Conservation (phyloP, 352 stramenopile genomes). For the Globisporangium abappressorium region DNA sequence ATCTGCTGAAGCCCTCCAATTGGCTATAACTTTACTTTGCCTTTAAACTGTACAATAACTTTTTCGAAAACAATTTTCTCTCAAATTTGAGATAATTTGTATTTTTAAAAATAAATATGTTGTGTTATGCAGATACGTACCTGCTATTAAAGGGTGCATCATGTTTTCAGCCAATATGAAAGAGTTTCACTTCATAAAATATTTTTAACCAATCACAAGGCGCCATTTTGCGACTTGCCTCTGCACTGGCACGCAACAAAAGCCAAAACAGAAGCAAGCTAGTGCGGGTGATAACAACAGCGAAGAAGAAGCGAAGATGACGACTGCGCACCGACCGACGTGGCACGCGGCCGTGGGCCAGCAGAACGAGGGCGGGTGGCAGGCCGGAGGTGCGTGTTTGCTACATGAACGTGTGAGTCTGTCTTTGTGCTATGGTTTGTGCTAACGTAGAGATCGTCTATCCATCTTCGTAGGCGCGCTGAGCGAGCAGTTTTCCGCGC, state of each 20-base stretch:
- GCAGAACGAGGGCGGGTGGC: slow-evolving; percentile 85
- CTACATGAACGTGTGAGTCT: neutral
- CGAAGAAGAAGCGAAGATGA: slow-evolving; percentile 40
- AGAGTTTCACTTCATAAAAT: neutral
- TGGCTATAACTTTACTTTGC: neutral
- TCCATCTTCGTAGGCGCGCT: slow-evolving; percentile 42
- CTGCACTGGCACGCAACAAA: neutral
- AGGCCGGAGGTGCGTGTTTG: slow-evolving; percentile 55
- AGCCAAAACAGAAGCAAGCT: neutral
- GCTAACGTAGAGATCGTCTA: neutral
- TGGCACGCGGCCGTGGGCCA: slow-evolving; percentile 85
- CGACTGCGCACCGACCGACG: slow-evolving; percentile 82
- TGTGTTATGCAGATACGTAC: neutral
- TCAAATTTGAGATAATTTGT: no score
- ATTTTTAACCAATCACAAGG: neutral
- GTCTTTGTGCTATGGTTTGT: neutral
- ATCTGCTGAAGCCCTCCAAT: neutral
- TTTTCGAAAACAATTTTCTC: neutral
- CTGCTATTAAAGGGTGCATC: neutral
- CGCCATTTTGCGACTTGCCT: neutral
- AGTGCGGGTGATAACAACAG: neutral
- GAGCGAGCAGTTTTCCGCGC: slow-evolving; percentile 78
- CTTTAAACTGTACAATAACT: neutral
- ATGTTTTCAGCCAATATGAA: neutral
- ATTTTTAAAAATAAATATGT: neutral